These are phyloP conservation scores for Myriangium duriaei DNA, from an alignment of 2,329 filamentous ascomycete genomes.

Conservation along the genomic window DNA sequence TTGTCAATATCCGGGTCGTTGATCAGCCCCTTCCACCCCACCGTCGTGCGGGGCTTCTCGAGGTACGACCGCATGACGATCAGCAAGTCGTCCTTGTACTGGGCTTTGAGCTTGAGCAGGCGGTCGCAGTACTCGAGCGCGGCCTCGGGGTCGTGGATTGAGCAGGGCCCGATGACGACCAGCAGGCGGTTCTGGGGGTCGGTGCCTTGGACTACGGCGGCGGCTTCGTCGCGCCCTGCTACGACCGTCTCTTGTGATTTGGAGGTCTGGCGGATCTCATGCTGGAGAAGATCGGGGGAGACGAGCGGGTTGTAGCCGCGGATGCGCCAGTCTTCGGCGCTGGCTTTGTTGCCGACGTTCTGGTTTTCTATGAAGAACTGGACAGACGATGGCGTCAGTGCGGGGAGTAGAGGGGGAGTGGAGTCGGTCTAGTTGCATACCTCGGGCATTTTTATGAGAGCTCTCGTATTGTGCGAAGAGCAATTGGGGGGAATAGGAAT, in stretches of 20 bases:
- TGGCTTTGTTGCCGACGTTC: constrained; percentile 35
- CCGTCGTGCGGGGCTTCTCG: constrained; percentile 94
- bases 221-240: constrained; percentile 46
- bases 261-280: constrained; percentile 59
- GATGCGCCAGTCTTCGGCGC: constrained; percentile 41
- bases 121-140: constrained; percentile 88
- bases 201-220: constrained; percentile 47
- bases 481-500: neutral
- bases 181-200: constrained; percentile 47
- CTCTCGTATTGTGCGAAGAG: neutral
- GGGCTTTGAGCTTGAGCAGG: constrained; percentile 68
- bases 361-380: constrained; percentile 41
- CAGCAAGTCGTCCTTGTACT: constrained; percentile 77
- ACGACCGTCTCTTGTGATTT: constrained; percentile 45
- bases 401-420: neutral
- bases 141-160: constrained; percentile 85
- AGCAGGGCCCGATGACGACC: constrained; percentile 88
- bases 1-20: constrained; percentile 98
- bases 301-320: constrained; percentile 87
- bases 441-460: constrained; percentile 9
- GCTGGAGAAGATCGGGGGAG: constrained; percentile 84
- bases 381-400: constrained; percentile 9
- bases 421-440: constrained; percentile 1
- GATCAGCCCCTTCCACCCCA: constrained; percentile 97
- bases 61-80: constrained; percentile 98